Base-by-base conservation (phyloP, 2,329 filamentous ascomycete species). In the Beauveria rudraprayagi region DNA sequence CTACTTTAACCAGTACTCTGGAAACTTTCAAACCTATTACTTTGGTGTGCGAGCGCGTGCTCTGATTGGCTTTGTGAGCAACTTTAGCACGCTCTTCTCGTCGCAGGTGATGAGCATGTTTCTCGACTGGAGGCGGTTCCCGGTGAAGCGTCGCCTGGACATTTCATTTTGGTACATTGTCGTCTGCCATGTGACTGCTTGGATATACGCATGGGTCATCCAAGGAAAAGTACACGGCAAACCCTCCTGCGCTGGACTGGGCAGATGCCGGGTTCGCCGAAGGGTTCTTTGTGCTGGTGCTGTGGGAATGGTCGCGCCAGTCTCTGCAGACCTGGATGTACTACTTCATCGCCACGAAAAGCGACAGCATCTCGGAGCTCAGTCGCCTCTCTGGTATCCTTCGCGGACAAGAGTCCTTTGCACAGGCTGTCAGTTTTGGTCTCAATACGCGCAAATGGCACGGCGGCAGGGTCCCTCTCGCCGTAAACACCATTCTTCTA, bases 291-390 rank as follows among this genome's bases (percentile, higher is more conserved):
- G 78, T 80, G 3, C 63, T 80, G 1, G 68, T 79, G 0, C 70
- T 80, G 0, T 80, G 78, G 79, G 72, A 75, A 8, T 82, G 83
- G 64, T 71, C 80, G 2, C 72, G 79, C 2, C 80, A 84, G 65
- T 72, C 78, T 0, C 67, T 82, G 22, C 80, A 83, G 66, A 83
- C 82, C 59, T 83, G 79, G 78, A 71, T 83, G 1, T 83, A 83
- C 63, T 83, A 83, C 64, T 70, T 84, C 19, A 70, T 84, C 1
- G 78, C 80, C 0, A 81, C 77, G 5, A 83, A 78, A 71, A 83
- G 80, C 0, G 78, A 83, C 57, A 82, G 83, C 55, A 82, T 83
- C 61, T 80, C 80, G 0, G 80, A 84, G 63, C 68, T 81, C 16
- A 73, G 72, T 3, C 71, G 75, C 0, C 72, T 75, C 51, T 73